A percentile compares a stretch with the other conserved stretches of the same genome.
Evolutionary conservation across 805 yeast species (phyloP).

Genomic region (Kazachstania africana): DNA sequence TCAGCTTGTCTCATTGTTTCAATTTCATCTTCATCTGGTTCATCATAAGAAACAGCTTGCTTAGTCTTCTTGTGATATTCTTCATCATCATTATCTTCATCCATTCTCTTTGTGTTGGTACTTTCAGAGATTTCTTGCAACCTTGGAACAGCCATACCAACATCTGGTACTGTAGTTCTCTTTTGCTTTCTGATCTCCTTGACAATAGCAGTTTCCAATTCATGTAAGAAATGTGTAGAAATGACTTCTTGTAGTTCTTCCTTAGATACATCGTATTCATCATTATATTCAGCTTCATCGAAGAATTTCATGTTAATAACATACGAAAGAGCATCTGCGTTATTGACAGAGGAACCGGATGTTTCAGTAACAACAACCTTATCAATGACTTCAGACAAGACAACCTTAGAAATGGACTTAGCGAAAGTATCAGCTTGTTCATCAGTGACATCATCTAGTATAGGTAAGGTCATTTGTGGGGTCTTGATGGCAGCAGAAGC

Average conservation of each 20-base stretch:
- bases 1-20: conserved; percentile 82
- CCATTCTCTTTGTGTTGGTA: conserved; percentile 24
- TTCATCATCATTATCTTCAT: conserved; percentile 43
- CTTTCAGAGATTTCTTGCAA: conserved; percentile 31
- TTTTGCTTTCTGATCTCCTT: conserved; percentile 78
- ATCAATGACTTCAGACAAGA: conserved; percentile 81
- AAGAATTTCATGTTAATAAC: conserved; percentile 65
- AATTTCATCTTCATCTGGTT: conserved; percentile 88
- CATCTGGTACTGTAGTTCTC: conserved; percentile 43
- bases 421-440: conserved; percentile 87
- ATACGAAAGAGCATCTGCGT: conserved; percentile 54
- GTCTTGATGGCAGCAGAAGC: conserved; percentile 92
- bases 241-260: conserved; percentile 65
- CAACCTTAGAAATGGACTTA: conserved; percentile 75
- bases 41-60: conserved; percentile 87
- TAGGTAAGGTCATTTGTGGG: conserved; percentile 96
- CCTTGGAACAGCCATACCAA: conserved; percentile 62
- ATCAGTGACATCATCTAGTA: conserved; percentile 67
- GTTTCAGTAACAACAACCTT: conserved; percentile 79
- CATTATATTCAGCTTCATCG: conserved; percentile 61
- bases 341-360: conserved; percentile 47
- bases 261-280: conserved; percentile 80
- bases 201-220: conserved; percentile 59
- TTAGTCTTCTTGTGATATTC: conserved; percentile 51
- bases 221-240: conserved; percentile 49